phyloP scores from a whole-genome alignment of 805 yeast species.

The Kodamaea kaohsiungensis region DNA sequence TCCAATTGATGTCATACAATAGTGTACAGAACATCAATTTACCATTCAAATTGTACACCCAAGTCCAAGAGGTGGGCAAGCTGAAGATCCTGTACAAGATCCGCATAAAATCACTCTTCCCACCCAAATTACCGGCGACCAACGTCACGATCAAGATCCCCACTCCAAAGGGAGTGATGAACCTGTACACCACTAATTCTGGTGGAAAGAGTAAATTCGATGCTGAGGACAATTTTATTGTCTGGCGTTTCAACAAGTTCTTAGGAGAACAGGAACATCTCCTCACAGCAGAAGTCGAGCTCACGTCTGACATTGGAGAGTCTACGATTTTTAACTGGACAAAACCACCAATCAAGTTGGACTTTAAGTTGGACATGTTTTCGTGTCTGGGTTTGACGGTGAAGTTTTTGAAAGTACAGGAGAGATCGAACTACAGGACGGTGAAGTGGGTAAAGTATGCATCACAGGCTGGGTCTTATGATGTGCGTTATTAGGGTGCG shows the following conservation, averaged over 20 bases:
- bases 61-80: conserved; percentile 45
- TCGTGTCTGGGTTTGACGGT: conserved; percentile 77
- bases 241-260: conserved; percentile 72
- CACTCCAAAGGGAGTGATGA: conserved; percentile 49
- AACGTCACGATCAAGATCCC: conserved; percentile 68
- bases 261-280: conserved; percentile 66
- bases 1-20: conserved; percentile 76
- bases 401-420: conserved; percentile 67
- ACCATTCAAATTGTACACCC: conserved; percentile 70
- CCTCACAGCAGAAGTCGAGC: conserved; percentile 52
- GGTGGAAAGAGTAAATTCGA: conserved; percentile 70
- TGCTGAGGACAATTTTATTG: conserved; percentile 61
- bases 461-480: conserved; percentile 78
- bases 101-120: conserved; percentile 61
- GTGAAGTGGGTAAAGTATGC: conserved; percentile 87
- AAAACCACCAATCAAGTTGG: conserved; percentile 72
- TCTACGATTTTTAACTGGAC: conserved; percentile 48
- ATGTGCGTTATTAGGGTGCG: conserved; percentile 59
- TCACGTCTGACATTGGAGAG: conserved; percentile 28
- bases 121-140: conserved; percentile 58
- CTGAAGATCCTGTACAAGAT: conserved; percentile 55
- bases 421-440: conserved; percentile 59
- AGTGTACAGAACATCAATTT: conserved; percentile 51
- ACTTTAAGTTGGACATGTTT: conserved; percentile 70
- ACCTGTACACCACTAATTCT: conserved; percentile 36